Base-by-base conservation (phyloP, 1,284 basidiomycete species). In the Tranzscheliella williamsii region DNA sequence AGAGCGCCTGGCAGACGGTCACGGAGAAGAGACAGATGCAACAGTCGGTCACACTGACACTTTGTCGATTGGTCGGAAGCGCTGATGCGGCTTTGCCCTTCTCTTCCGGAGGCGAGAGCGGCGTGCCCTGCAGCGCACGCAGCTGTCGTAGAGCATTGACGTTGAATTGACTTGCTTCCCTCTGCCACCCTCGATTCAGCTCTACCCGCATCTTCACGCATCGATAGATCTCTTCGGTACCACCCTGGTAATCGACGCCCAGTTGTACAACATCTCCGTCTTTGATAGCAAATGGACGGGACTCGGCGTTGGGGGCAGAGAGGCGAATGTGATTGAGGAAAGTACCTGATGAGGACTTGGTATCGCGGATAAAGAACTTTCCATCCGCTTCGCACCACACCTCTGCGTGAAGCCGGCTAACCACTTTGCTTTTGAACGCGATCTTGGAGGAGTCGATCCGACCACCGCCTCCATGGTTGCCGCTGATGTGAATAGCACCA, bases 221-320 rank as follows among this genome's bases (percentile, higher is more conserved):
- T 79, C 96, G 90, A 80, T 95, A 98, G 55, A 96, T 91, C 79
- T 97, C 93, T 80, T 98, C 93, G 4, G 89, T 86, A 0, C 94
- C 95, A 22, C 94, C 94, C 79, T 97, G 94, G 79, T 96, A 98
- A 78, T 98, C 95, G 24, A 98, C 92, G 2, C 94, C 94, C 1
- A 97, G 85, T 79, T 98, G 94, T 6, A 98, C 80, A 15, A 97
- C 85, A 79, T 98, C 94, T 1, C 94, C 94, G 62, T 97, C 94
- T 79, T 89, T 90, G 71, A 98, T 82, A 58, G 85, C 85, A 61
- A 85, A 87, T 0, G 91, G 85, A 30, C 85, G 82, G 24, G 66
- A 70, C 42, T 94, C 91, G 12, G 85, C 83, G 44, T 88, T 89
- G 11, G 94, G 91, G 0, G 86, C 83, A 26, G 87, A 88, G 9